A percentile compares a stretch with the other conserved stretches of the same genome.
phyloP scores from a whole-genome alignment of 768 basidiomycete species.

The Boletus sensibilis region DNA sequence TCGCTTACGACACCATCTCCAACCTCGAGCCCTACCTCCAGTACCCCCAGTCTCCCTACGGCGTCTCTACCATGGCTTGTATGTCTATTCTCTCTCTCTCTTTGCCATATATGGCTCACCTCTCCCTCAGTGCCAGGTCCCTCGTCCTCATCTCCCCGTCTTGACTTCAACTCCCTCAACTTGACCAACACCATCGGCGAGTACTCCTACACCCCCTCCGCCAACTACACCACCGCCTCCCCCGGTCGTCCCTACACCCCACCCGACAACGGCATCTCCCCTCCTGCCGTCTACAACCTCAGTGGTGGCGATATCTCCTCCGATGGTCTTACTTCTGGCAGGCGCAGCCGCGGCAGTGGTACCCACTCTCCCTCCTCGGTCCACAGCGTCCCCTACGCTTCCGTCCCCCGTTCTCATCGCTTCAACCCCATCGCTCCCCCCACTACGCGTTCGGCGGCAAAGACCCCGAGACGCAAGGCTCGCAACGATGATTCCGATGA shows the following conservation, averaged over 20 bases:
- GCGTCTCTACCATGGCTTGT: conserved; percentile 61
- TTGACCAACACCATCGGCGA: conserved; percentile 55
- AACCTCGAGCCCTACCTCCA: conserved; percentile 60
- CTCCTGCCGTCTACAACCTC: conserved; percentile 69
- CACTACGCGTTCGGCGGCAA: conserved; percentile 52
- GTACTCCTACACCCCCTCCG: conserved; percentile 55
- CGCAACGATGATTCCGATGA: conserved; percentile 71
- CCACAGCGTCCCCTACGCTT: conserved; percentile 51
- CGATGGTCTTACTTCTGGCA: conserved; percentile 63
- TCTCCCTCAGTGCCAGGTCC: conserved; percentile 48
- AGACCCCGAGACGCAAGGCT: conserved; percentile 44
- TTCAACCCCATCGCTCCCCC: conserved; percentile 69
- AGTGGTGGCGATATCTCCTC: conserved; percentile 71
- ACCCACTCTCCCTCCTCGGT: conserved; percentile 51
- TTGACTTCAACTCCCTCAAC: conserved; percentile 64
- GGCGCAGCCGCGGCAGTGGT: conserved; percentile 70
- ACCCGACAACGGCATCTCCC: conserved; percentile 63
- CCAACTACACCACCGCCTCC: conserved; percentile 52
- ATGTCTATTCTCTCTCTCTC: conserved; percentile 31
- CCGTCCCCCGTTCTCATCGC: conserved; percentile 72
- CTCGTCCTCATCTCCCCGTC: conserved; percentile 52
- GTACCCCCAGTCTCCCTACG: conserved; percentile 65
- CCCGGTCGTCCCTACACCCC: conserved; percentile 70
- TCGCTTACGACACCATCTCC: conserved; percentile 45
- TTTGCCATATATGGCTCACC: conserved; percentile 7